Base-by-base conservation (phyloP, 2,329 filamentous ascomycete species). In the Exophiala xenobiotica region DNA sequence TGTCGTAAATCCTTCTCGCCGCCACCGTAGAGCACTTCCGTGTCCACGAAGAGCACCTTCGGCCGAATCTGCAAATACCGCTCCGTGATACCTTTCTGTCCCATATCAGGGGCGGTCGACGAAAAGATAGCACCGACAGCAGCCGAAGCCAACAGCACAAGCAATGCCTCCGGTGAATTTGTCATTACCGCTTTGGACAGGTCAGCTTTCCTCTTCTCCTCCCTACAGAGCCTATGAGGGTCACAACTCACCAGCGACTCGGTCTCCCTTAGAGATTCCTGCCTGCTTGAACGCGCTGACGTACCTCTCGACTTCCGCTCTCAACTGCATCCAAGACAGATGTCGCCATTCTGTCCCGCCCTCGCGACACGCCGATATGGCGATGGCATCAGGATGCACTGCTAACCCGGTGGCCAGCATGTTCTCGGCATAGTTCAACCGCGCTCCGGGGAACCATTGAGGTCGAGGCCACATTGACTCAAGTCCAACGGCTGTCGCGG, bases 101-200 rank as follows among this genome's bases (percentile, higher is more conserved):
- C 73, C 43, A 74, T 64, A 59, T 75, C 73, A 1, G 72, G 71
- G n/a, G 67, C 64, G 54, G 75, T 73, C 8, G 65, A 71, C 1
- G 71, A 73, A 61, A 71, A 75, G 38, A 74, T 69, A 3, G 70
- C 72, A 4, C 71, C 72, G 19, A 75, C 68, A 12, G 67, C 67
- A 3, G 70, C 70, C 18, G 63, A 63, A 7, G 71, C 72, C 38
- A 75, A 65, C 44, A 73, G 72, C 5, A 74, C 56, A 0, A 71
- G 67, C 53, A 74, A 66, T 0, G 68, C 68, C 65, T 69, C 71
- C 6, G 72, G 65, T 23, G 70, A 73, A 9, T 71, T 74, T 6
- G 70, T 69, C 27, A 74, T 70, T 4, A 74, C 60, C 2, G 70
- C 72, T 26, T 65, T 70, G 2, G 73, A 65, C 16, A 68, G 61